Evolutionary conservation across 768 basidiomycete genomes (phyloP), one percentile per base, ranked within the genome.

Genomic region (Boletus rubroflammeus): DNA sequence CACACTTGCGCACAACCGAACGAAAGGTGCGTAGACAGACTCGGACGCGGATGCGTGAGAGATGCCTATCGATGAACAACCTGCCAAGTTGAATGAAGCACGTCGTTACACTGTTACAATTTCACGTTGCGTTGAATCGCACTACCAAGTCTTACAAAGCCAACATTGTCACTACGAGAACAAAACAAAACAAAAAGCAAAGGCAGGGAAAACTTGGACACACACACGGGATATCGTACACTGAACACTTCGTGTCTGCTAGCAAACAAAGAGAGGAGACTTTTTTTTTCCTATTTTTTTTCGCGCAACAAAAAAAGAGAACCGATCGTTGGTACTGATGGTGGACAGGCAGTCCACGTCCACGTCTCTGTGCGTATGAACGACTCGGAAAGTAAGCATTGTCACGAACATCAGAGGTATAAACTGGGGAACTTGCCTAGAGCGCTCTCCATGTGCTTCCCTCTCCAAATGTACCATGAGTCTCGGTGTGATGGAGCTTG

Each of bases 381-480:
- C 8, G 29, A 14, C 21, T 23, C 13, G 25, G 17, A 31, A 11
- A 7, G 36, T 50, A 11, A 50, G 47, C 23, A 34, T 21, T 13
- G 1, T 19, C 6, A 26, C 15, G 19, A 28, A 13, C 45, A 19
- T 26, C 31, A 15, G 7, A 28, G 26, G 2, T 3, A 28, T 7
- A 21, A 23, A 35, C 2, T 11, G 23, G 2, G 2, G 7, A 10
- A 23, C 43, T 15, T 19, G 5, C 49, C 47, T 59, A 54, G 44
- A 49, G 6, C 0, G 6, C 9, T 38, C 13, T 60, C 57, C 58
- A 59, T 32, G 11, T 9, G 15, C 13, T 4, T 0, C 7, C 14
- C 3, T 8, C 34, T 13, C 38, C 58, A 23, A 60, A 28, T 3
- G 2, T 2, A 9, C 58, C 58, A 10, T 60, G 58, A 15, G 9